Conservation (phyloP, 768 basidiomycete species). For the Sporobolomyces pararoseus region DNA sequence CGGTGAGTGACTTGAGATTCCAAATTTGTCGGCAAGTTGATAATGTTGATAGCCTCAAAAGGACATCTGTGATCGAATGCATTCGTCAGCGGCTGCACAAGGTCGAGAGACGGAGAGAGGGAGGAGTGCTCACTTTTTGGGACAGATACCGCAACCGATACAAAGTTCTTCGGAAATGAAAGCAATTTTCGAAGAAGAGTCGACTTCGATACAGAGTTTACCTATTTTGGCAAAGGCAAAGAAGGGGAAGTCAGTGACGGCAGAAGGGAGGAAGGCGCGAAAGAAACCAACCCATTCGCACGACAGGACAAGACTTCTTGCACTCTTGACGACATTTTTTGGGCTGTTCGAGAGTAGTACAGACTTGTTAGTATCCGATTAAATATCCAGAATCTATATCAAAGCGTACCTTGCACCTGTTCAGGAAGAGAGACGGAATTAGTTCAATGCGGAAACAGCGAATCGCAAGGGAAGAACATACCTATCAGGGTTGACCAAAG, state of each 20-base stretch:
- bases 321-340: constrained; percentile 89
- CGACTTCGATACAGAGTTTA: constrained; percentile 97
- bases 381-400: too few species aligned
- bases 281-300: constrained; percentile 76
- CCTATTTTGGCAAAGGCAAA: too few species aligned
- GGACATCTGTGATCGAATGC: too few species aligned
- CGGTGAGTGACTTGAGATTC: constrained; percentile 95
- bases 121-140: constrained; percentile 75
- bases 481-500: constrained; percentile 64
- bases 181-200: constrained; percentile 74
- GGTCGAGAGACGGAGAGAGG: neutral
- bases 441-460: neutral
- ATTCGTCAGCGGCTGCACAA: neutral
- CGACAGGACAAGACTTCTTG: constrained; percentile 97
- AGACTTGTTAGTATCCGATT: neutral
- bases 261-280: too few species aligned
- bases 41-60: constrained; percentile 97
- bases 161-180: constrained; percentile 98
- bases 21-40: constrained; percentile 96
- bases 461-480: neutral
- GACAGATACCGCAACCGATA: constrained; percentile 99
- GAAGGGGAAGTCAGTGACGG: neutral
- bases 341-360: constrained; percentile 56
- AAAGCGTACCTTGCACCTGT: constrained; percentile 24
- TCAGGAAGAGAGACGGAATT: neutral